Base-by-base conservation (phyloP, 1,284 basidiomycete genomes). In the Lentinula novae-zelandiae region DNA sequence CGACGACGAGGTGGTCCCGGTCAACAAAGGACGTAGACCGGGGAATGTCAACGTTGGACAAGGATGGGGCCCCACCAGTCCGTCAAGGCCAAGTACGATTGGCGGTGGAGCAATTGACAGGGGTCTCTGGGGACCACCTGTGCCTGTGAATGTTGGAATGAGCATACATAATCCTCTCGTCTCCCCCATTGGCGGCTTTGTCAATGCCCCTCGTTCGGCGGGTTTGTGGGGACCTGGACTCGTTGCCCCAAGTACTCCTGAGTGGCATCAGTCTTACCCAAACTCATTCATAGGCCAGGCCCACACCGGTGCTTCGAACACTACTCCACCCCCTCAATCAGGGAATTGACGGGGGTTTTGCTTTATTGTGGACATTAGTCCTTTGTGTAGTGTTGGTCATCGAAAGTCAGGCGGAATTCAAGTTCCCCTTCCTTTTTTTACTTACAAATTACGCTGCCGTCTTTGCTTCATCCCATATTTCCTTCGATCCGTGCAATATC, bases 1-100 rank as follows among this genome's bases (percentile, higher is more conserved):
- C 60, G 89, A 90, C 64, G 90, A 92, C 69, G 90, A 91, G 67
- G 86, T 91, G n/a, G 80, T 91, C 12, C 70, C 76, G 13, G 77
- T 78, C 12, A 74, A 77, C 8, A 75, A 76, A 17, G 75, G 83
- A 46, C 73, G 84, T 44, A 71, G 76, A 17, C 72, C 73, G 15
- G 63, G 64, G 67, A 72, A 39, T 40, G 73, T 76, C 33, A 71
- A 73, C 10, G 73, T 78, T 9, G 77, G 78, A n/a, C 20, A 22
- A 13, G 77, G 72, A 0, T 82, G 82, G 81, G 73, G 75, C 5
- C 72, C 74, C 34, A 53, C 49, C 20, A 82, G 77, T 60, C 81
- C 83, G 15, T 75, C 79, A 2, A 62, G 68, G 34, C 61, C 44
- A 53, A 56, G 66, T 27, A 62, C 63, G 33, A 58, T 62, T 57